phyloP scores from a whole-genome alignment of 768 basidiomycete genomes.

The Mycena belliarum region DNA sequence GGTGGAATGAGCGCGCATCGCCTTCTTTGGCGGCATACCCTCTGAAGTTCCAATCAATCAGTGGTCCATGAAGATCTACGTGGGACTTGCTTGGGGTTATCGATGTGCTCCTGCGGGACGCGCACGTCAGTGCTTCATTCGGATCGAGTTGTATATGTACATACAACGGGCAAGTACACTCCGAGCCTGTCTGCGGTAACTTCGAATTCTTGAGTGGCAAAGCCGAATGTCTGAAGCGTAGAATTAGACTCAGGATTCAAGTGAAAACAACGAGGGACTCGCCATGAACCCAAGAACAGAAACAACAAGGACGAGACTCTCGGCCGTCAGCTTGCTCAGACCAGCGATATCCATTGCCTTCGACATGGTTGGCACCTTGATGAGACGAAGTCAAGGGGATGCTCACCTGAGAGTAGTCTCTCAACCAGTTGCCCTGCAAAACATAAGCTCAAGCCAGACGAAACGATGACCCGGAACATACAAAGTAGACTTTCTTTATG shows the following conservation, averaged over 20 bases:
- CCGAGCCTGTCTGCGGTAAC: conserved; percentile 73
- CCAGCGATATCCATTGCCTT: conserved; percentile 68
- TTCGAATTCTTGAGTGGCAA: conserved; percentile 67
- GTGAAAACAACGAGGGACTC: background rate
- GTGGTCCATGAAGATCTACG: background rate
- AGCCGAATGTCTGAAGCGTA: conserved; percentile 53
- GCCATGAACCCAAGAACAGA: conserved; percentile 62
- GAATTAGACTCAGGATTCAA: background rate
- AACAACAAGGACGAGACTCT: conserved; percentile 63
- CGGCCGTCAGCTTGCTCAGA: conserved; percentile 61
- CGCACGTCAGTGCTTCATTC: background rate
- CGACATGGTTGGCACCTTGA: conserved; percentile 26
- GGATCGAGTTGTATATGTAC: conserved; percentile 20
- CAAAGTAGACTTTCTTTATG: conserved; percentile 69
- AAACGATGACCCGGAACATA: conserved; percentile 30
- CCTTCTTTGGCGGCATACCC: conserved; percentile 70
- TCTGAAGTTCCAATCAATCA: conserved; percentile 31
- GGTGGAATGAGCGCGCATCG: conserved; percentile 71
- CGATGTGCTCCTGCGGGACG: conserved; percentile 63
- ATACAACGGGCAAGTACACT: conserved; percentile 71
- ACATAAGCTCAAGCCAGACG: background rate
- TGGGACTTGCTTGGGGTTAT: conserved; percentile 66
- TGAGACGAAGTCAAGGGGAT: background rate
- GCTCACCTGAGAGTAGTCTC: conserved; percentile 65
- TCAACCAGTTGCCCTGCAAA: conserved; percentile 63